Evolutionary conservation across 257 asterid species (phyloP), one percentile per base, ranked within the genome.

Genomic region (Cordia subcordata): DNA sequence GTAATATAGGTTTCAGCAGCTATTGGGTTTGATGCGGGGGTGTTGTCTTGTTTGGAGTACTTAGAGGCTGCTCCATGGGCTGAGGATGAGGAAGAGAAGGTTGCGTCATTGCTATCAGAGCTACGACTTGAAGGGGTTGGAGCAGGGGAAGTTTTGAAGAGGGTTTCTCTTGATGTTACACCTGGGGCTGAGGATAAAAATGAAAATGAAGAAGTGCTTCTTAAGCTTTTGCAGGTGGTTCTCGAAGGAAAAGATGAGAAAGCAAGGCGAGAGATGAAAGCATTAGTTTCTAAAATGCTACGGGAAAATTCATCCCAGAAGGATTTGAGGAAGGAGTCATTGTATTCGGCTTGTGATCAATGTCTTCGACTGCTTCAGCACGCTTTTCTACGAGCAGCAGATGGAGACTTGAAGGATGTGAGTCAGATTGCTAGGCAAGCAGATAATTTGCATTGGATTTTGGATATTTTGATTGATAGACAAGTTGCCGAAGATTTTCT

Each of bases 1-100:
- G 35, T 63, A 18, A 16, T 73, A 19, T 73, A 92, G 99, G 99
- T 88, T 40, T 86, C 97, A 8, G 86, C 95, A 0, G 97, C 99
- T 46, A 88, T 92, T 50, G 99, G 96, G 53, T 92, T 92, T 53
- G 95, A 92, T 62, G 97, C 95, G 1, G 97, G 99, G 15, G 96
- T 92, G 10, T 68, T 81, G 17, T 81, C 94, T 5, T 90, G 96
- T 76, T 73, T 90, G 80, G 98, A 87, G 78, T 92, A 82, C 79
- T 81, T 92, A 64, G 99, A 92, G 78, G 97, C 97, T 38, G 94
- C 96, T 60, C 99, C 99, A 6, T 92, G 99, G 99, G 83, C 95
- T 5, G 97, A 92, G 75, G 96, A 92, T 14, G 99, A 92, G 62
- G 99, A 92, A 62, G 94, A 88, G 69, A 84, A 88, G 75, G 96